Conservation (phyloP, 164 flowering plant genomes). For the Annona cherimola region DNA sequence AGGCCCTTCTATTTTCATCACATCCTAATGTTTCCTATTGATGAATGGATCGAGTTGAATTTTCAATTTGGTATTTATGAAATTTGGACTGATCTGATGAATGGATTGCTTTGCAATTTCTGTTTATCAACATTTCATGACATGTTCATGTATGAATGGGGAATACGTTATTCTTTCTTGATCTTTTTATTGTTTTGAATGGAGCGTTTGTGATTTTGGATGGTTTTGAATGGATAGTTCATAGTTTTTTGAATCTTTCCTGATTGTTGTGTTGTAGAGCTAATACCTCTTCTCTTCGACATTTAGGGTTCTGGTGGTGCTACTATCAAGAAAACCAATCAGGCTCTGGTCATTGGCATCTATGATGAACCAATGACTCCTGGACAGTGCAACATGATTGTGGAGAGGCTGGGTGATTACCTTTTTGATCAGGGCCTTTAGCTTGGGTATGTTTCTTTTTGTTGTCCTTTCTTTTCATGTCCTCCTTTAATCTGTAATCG, state of each 20-base stretch:
- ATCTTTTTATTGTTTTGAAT: too few relatives aligned
- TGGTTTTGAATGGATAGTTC: not conserved
- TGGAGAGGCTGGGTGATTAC: conserved; percentile 19
- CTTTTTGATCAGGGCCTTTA: conserved; percentile 17
- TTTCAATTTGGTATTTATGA: too few relatives aligned
- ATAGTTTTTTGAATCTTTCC: not conserved
- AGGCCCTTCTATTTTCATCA: too few relatives aligned
- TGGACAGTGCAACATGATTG: conserved; percentile 20
- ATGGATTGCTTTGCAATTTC: not conserved
- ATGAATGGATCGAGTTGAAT: too few relatives aligned
- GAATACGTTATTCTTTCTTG: too few relatives aligned
- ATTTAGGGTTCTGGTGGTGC: conserved; percentile 16
- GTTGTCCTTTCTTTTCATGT: not conserved
- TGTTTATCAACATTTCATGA: too few relatives aligned
- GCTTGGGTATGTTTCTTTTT: conserved; percentile 6
- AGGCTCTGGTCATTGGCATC: conserved; percentile 15
- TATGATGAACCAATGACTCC: conserved; percentile 18
- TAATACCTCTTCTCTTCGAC: too few relatives aligned
- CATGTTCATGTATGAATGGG: too few relatives aligned
- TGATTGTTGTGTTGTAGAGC: too few relatives aligned
- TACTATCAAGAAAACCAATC: conserved; percentile 13
- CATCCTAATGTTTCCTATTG: too few relatives aligned
- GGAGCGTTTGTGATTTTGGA: not conserved
- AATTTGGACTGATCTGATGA: too few relatives aligned
- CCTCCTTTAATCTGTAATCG: conserved; percentile 2